Base-by-base conservation (phyloP, 2,329 filamentous ascomycete genomes). In the Fusarium sp. region DNA sequence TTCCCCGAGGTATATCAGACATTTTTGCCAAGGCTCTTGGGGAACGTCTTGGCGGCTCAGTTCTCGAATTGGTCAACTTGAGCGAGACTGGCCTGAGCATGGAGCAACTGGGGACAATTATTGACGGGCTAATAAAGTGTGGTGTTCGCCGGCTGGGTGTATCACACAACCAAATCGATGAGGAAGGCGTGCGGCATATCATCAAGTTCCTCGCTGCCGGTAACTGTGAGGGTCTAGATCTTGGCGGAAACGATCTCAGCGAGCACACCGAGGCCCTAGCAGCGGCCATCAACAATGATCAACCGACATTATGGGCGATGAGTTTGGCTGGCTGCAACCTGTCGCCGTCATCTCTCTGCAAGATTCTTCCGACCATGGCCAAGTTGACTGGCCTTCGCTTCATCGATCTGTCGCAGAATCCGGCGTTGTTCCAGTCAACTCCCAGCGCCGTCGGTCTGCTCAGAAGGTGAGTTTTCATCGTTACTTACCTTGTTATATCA, bases 401-500 rank as follows among this genome's bases (percentile, higher is more conserved):
- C 80, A 91, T 99, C 68, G 97, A 98, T 81, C 86, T 99, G 39
- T 98, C 95, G 6, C 95, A 98, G 79, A 98, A 98, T 77, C 93
- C 89, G 35, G 91, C 91, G 22, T 87, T 99, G 18, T 98, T 97
- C 80, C 89, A 91, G 62, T 87, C 87, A 5, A 87, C 92, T 48
- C 92, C 93, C n/a, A 95, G 91, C 78, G 93, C 94, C 3, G 87
- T 97, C 37, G 88, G 89, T 6, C 84, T 95, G 5, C 86, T 98
- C 65, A 89, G 97, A 77, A 94, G 94, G 84, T 97, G 80, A 75
- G 88, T 82, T 24, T 10, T 9, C n/a, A 16, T 9, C n/a, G 16
- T 39, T 16, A n/a, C 27, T 27, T 29, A 20, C 11, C 11, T 9
- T 33, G 20, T 16, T n/a, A 41, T 13, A 16, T 20, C 41, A 43